phyloP scores from a whole-genome alignment of 805 yeast genomes.

The Candida dajiaensis region DNA sequence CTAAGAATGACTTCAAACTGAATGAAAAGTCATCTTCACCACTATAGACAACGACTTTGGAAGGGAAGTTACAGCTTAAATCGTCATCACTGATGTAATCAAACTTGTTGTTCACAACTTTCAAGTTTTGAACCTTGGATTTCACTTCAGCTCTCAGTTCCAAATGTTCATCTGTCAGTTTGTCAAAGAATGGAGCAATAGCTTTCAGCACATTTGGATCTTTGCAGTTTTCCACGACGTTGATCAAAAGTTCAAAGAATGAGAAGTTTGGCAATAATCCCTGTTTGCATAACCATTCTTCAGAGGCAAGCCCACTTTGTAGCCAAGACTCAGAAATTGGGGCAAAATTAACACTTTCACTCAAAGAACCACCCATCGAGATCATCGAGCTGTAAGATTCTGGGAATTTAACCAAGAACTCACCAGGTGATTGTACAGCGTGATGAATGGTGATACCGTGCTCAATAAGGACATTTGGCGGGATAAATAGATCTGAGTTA shows the following conservation, averaged over 20 bases:
- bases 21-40: conserved; percentile 28
- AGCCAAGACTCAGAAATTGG: conserved; percentile 45
- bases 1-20: conserved; percentile 28
- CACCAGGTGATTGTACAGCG: conserved; percentile 56
- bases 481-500: conserved; percentile 41
- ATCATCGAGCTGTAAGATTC: conserved; percentile 43
- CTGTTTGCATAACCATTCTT: conserved; percentile 44
- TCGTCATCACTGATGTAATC: conserved; percentile 51
- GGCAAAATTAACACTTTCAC: conserved; percentile 55
- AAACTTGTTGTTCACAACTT: conserved; percentile 29
- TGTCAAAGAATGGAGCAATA: conserved; percentile 30
- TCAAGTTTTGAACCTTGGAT: conserved; percentile 23
- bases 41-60: conserved; percentile 39
- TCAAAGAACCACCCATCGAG: conserved; percentile 50
- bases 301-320: conserved; percentile 40
- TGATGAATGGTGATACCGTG: conserved; percentile 44
- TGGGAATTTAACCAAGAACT: conserved; percentile 53
- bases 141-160: conserved; percentile 34
- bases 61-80: conserved; percentile 45
- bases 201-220: conserved; percentile 31
- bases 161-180: conserved; percentile 37
- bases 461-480: conserved; percentile 42
- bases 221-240: conserved; percentile 37
- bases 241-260: conserved; percentile 39
- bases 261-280: conserved; percentile 48